Conservation (phyloP, 768 basidiomycete genomes). For the Trichaptum fuscoviolaceum region DNA sequence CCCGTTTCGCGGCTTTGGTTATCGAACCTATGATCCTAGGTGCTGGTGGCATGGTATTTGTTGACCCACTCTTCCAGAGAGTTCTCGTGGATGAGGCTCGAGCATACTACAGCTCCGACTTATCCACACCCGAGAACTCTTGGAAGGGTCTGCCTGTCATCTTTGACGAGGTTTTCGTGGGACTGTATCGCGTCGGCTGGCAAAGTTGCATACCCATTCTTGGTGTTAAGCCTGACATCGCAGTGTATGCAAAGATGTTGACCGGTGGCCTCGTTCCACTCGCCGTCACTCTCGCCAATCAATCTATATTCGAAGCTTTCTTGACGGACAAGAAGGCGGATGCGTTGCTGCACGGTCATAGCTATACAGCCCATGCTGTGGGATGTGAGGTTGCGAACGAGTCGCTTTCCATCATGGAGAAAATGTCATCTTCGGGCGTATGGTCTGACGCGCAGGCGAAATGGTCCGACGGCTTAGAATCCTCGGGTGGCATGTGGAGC, state of each 20-base stretch:
- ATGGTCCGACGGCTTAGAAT: conserved; percentile 41
- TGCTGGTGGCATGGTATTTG: conserved; percentile 95
- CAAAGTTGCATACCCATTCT: conserved; percentile 60
- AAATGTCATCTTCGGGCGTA: conserved; percentile 36
- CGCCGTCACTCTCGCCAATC: conserved; percentile 76
- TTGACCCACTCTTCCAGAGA: conserved; percentile 94
- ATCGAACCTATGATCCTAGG: conserved; percentile 93
- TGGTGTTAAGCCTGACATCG: conserved; percentile 76
- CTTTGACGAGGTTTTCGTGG: conserved; percentile 95
- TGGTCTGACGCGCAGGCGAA: conserved; percentile 56
- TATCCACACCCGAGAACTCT: conserved; percentile 19
- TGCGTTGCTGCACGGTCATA: conserved; percentile 90
- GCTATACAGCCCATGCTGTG: conserved; percentile 90
- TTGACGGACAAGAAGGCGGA: conserved; percentile 68
- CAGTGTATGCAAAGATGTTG: conserved; percentile 88
- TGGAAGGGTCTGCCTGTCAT: conserved; percentile 83
- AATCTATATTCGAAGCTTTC: conserved; percentile 79
- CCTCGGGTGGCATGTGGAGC: conserved; percentile 58
- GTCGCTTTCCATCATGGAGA: conserved; percentile 63
- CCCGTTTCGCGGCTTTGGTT: conserved; percentile 66
- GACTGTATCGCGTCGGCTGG: conserved; percentile 82
- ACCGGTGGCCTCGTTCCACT: conserved; percentile 91
- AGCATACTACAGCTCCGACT: conserved; percentile 29
- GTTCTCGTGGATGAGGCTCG: conserved; percentile 80
- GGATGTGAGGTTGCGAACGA: conserved; percentile 90